Conservation (phyloP, 2,329 filamentous ascomycete species). For the Tolypocladium amazonense region DNA sequence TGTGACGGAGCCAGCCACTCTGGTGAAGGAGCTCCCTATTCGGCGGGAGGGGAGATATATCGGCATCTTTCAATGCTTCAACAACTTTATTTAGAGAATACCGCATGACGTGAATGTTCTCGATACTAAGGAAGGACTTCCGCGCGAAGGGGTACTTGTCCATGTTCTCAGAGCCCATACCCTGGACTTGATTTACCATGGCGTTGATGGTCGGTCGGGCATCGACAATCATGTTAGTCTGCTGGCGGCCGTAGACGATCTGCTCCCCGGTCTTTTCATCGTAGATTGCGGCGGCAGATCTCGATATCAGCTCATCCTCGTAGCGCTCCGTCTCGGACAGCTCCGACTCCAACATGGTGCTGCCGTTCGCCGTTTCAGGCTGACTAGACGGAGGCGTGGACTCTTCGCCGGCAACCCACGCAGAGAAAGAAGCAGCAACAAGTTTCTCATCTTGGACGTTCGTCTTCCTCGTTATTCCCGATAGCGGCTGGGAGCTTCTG, state of each 20-base stretch:
- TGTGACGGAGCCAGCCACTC: slow-evolving; percentile 88
- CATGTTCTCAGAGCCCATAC: slow-evolving; percentile 94
- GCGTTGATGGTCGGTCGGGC: slow-evolving; percentile 91
- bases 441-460: slow-evolving; percentile 95
- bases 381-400: slow-evolving; percentile 33
- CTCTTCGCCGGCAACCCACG: slow-evolving; percentile 21
- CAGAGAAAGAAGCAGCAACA: slow-evolving; percentile 76
- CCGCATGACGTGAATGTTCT: slow-evolving; percentile 98
- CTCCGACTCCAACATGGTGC: slow-evolving; percentile 32
- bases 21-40: slow-evolving; percentile 71
- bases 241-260: slow-evolving; percentile 79
- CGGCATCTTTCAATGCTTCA: slow-evolving; percentile 84
- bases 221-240: slow-evolving; percentile 91
- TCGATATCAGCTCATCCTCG: slow-evolving; percentile 55
- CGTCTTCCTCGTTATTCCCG: slow-evolving; percentile 75
- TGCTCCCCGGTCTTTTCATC: slow-evolving; percentile 52
- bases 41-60: slow-evolving; percentile 72
- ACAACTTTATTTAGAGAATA: slow-evolving; percentile 80
- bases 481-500: slow-evolving; percentile 82
- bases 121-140: slow-evolving; percentile 89
- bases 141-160: slow-evolving; percentile 88
- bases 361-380: slow-evolving; percentile 30
- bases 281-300: slow-evolving; percentile 24
- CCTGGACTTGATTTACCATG: slow-evolving; percentile 85
- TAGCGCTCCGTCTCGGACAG: slow-evolving; percentile 51